Percentiles rank a stretch among this genome's conserved stretches.
phyloP scores from a whole-genome alignment of 768 basidiomycete genomes.

The Psilocybe cyanescens region DNA sequence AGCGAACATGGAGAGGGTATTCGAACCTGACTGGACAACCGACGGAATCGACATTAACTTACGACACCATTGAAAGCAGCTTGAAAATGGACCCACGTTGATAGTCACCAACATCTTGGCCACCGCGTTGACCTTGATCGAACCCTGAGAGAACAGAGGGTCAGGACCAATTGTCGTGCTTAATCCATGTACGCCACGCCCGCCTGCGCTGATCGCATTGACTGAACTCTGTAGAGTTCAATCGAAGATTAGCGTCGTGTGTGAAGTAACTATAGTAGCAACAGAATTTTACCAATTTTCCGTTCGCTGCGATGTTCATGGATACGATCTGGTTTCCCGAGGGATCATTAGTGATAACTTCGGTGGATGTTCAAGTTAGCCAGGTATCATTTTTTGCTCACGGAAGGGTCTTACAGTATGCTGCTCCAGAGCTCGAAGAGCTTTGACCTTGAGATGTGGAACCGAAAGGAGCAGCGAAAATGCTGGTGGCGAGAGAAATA shows the following conservation, averaged over 20 bases:
- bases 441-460: background rate
- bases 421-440: conserved; percentile 5
- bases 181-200: conserved; percentile 6
- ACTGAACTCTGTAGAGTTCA: conserved; percentile 4
- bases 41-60: background rate
- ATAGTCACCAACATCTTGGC: conserved; percentile 7
- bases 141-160: conserved; percentile 13
- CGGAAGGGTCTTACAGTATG: conserved; percentile 1
- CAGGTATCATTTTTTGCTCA: background rate
- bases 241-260: background rate
- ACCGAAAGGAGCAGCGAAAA: background rate
- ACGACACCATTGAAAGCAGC: background rate
- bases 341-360: conserved; percentile 15
- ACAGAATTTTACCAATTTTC: conserved; percentile 4
- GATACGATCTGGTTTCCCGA: conserved; percentile 11
- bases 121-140: conserved; percentile 2
- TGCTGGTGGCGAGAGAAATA: background rate
- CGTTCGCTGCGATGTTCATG: conserved; percentile 10
- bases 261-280: background rate
- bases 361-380: background rate
- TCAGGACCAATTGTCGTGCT: conserved; percentile 8
- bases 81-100: background rate
- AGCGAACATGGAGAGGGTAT: conserved; percentile 42
- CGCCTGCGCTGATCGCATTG: conserved; percentile 8
- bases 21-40: conserved; percentile 46